Conservation (phyloP, 2,329 filamentous ascomycete species). For the Sporothrix phasma region DNA sequence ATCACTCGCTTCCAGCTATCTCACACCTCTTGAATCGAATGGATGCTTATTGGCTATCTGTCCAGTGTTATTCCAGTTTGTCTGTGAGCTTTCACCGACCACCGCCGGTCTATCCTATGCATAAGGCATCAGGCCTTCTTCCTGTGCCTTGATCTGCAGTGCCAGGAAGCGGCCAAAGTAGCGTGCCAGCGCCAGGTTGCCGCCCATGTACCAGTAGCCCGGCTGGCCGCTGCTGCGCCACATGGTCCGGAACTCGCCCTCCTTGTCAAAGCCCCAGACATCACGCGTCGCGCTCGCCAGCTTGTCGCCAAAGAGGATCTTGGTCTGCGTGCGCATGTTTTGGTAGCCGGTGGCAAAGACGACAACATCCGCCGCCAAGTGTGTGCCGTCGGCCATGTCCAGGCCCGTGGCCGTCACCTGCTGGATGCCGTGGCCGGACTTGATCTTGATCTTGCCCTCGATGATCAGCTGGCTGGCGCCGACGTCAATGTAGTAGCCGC, state of each 20-base stretch:
- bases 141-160: conserved; percentile 40
- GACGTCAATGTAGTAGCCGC: conserved; percentile 51
- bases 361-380: conserved; percentile 45
- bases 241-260: conserved; percentile 45
- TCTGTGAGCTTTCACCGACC: no score
- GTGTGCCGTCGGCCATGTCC: conserved; percentile 38
- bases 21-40: no score
- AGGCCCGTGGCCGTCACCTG: conserved; percentile 34
- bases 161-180: conserved; percentile 47
- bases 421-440: conserved; percentile 39
- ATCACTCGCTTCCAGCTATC: no score
- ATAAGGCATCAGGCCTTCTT: conserved; percentile 15
- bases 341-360: conserved; percentile 49
- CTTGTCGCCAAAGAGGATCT: conserved; percentile 50
- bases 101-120: no score
- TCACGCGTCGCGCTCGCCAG: conserved; percentile 48
- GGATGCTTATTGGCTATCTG: no score
- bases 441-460: conserved; percentile 47
- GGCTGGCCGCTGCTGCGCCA: conserved; percentile 53
- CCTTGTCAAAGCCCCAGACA: conserved; percentile 51
- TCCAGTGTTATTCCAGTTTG: no score
- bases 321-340: conserved; percentile 55
- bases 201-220: conserved; percentile 57
- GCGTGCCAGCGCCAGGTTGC: conserved; percentile 52
- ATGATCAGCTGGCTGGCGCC: conserved; percentile 43